Conservation (phyloP, 2,329 filamentous ascomycete species). For the Xylariaceae sp. region DNA sequence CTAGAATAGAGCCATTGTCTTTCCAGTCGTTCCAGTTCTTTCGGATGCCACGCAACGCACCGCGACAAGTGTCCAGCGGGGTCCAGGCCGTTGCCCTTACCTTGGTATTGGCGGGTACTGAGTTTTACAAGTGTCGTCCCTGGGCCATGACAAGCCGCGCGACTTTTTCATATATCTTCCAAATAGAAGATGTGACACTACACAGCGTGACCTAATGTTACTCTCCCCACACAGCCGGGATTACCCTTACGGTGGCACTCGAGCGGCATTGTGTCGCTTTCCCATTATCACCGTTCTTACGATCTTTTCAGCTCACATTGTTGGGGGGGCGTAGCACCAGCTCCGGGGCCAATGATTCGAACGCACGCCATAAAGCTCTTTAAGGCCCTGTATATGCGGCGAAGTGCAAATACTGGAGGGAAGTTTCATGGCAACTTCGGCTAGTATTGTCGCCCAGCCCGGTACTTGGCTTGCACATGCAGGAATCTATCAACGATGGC, state of each 20-base stretch:
- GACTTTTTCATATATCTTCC: constrained; percentile 24
- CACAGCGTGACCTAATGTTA: constrained; percentile 24
- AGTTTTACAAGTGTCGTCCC: constrained; percentile 5
- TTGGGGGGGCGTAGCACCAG: not conserved
- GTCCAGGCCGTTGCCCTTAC: constrained; percentile 1
- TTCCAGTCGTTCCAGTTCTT: not conserved
- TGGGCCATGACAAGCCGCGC: too few relatives aligned
- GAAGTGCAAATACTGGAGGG: not conserved
- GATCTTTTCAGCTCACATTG: not conserved
- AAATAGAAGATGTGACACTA: constrained; percentile 27
- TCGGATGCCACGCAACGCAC: too few relatives aligned
- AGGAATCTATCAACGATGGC: not conserved
- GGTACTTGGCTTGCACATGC: not conserved
- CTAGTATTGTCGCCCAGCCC: not conserved
- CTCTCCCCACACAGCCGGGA: constrained; percentile 13
- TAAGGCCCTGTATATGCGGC: not conserved
- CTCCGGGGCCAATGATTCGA: not conserved
- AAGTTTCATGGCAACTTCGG: constrained; percentile 11
- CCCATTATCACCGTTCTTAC: not conserved
- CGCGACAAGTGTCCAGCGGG: too few relatives aligned
- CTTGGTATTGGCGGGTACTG: not conserved
- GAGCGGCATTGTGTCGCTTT: constrained; percentile 11
- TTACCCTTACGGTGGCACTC: constrained; percentile 10
- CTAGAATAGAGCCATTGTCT: not conserved
- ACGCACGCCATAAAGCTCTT: not conserved